Percentiles rank a stretch among this genome's conserved stretches.
phyloP scores from a whole-genome alignment of 2,329 filamentous ascomycete species.

The Botrytis squamosa region DNA sequence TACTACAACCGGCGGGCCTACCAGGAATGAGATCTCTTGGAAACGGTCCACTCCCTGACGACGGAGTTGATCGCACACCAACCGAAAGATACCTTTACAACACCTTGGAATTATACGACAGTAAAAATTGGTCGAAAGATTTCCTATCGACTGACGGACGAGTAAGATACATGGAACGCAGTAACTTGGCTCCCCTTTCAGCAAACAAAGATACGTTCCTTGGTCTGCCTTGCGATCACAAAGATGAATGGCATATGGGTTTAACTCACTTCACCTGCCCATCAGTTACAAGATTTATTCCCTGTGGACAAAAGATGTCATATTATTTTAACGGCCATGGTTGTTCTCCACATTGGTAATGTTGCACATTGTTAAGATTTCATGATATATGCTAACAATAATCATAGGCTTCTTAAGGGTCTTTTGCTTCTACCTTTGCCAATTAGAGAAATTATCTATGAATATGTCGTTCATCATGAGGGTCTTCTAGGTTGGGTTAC shows the following conservation, averaged over 20 bases:
- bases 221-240: conserved; percentile 1
- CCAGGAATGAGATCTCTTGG: background rate
- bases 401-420: background rate
- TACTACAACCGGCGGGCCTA: background rate
- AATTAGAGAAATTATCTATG: background rate
- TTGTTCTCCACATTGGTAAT: conserved; percentile 1
- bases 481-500: background rate
- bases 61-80: background rate
- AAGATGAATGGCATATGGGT: background rate
- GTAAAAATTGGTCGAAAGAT: background rate
- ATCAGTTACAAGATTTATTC: background rate
- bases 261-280: background rate
- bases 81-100: background rate
- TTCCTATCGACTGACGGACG: background rate
- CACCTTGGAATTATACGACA: background rate
- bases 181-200: no score
- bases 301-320: background rate
- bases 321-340: background rate
- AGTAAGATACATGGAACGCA: background rate
- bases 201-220: background rate
- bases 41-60: background rate
- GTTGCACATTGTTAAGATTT: no score
- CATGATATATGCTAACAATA: background rate
- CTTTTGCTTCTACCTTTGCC: background rate
- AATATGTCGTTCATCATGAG: fast-evolving